Evolutionary conservation across 2,329 filamentous ascomycete species (phyloP).

Genomic region (Neofusicoccum cordaticola): DNA sequence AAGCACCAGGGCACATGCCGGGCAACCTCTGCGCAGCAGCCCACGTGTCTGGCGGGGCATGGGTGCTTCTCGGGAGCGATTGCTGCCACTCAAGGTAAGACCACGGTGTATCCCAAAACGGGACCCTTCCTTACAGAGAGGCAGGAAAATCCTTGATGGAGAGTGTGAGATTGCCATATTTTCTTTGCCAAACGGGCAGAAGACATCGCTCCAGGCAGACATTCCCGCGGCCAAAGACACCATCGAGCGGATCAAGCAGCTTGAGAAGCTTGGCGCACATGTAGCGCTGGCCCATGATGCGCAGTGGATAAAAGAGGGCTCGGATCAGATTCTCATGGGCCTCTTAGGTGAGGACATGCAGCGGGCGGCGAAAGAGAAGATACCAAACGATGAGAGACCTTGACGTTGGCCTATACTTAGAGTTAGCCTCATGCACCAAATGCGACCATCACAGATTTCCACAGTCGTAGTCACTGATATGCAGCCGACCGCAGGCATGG

Average conservation of each 20-base stretch:
- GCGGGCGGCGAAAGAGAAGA: slow-evolving; percentile 24
- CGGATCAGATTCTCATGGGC: slow-evolving; percentile 29
- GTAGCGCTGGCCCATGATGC: slow-evolving; percentile 33
- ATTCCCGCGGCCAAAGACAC: slow-evolving; percentile 27
- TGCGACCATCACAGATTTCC: too few species aligned
- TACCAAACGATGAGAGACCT: slow-evolving; percentile 22
- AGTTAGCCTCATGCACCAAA: too few species aligned
- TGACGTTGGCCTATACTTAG: background rate
- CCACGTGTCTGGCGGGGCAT: slow-evolving; percentile 26
- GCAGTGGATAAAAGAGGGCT: slow-evolving; percentile 28
- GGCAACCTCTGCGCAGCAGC: slow-evolving; percentile 39
- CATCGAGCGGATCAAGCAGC: slow-evolving; percentile 25
- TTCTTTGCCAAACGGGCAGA: slow-evolving; percentile 23
- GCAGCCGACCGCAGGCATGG: too few species aligned
- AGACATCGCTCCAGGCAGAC: slow-evolving; percentile 29
- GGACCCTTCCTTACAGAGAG: background rate
- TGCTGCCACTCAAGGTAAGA: slow-evolving; percentile 34
- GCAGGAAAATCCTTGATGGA: slow-evolving; percentile 30
- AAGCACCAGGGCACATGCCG: slow-evolving; percentile 38
- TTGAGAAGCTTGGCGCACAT: slow-evolving; percentile 28
- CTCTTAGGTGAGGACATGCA: slow-evolving; percentile 29
- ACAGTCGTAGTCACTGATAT: too few species aligned
- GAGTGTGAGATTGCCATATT: slow-evolving; percentile 29
- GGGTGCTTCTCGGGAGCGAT: slow-evolving; percentile 33
- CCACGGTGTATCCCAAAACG: too few species aligned